Percentiles rank a stretch among this genome's conserved stretches.
Evolutionary conservation across 2,329 filamentous ascomycete genomes (phyloP).

Genomic region (Claviceps purpurea): DNA sequence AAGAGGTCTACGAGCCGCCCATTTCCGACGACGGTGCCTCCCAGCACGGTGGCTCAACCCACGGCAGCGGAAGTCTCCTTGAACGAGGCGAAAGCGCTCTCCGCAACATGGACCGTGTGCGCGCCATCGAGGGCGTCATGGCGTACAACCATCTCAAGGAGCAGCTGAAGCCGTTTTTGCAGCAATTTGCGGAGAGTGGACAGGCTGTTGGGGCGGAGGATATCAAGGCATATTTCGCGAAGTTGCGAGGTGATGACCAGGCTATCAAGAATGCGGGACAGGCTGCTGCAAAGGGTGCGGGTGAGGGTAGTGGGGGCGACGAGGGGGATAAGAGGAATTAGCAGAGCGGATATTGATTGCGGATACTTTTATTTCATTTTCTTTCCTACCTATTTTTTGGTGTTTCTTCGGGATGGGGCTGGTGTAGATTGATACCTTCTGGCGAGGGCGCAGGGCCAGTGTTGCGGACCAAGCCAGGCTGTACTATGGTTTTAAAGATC

Average conservation of each 20-base stretch:
- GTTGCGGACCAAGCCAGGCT: too few relatives aligned
- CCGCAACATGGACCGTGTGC: constrained; percentile 81
- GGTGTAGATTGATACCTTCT: too few relatives aligned
- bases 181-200: constrained; percentile 86
- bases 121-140: constrained; percentile 94
- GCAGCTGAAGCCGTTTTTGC: constrained; percentile 86
- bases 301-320: constrained; percentile 18
- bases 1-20: constrained; percentile 87
- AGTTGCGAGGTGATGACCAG: constrained; percentile 75
- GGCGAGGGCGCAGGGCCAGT: too few relatives aligned
- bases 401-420: too few relatives aligned
- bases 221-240: constrained; percentile 93
- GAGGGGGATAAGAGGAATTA: constrained; percentile 29
- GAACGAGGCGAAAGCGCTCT: constrained; percentile 88
- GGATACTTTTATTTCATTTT: background rate
- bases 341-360: constrained; percentile 37
- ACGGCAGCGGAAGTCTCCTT: constrained; percentile 69
- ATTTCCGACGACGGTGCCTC: constrained; percentile 51
- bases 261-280: constrained; percentile 52
- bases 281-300: constrained; percentile 27
- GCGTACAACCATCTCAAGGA: constrained; percentile 95
- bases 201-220: constrained; percentile 83
- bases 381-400: background rate
- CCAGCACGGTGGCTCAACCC: constrained; percentile 40
- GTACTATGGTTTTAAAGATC: too few relatives aligned